Evolutionary conservation across 2,329 filamentous ascomycete species (phyloP).

Genomic region (Cucurbitaria berberidis): DNA sequence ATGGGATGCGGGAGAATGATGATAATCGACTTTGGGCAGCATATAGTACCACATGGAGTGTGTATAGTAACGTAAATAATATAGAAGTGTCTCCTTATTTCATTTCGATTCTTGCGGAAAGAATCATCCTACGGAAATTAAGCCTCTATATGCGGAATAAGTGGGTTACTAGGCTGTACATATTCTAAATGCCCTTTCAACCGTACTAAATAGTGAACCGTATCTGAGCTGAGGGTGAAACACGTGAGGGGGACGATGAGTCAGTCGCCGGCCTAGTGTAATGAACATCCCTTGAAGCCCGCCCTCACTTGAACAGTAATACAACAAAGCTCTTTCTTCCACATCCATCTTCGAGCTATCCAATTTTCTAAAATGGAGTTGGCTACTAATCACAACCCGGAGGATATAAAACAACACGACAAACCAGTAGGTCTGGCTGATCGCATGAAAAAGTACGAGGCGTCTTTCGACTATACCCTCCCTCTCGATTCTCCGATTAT

Average conservation of each 20-base stretch:
- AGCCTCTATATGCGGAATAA: too few species aligned
- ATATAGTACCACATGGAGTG: neutral
- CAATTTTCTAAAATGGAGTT: neutral
- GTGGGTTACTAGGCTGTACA: too few species aligned
- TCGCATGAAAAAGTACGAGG: conserved; percentile 44
- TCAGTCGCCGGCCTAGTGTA: neutral
- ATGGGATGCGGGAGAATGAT: neutral
- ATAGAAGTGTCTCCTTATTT: neutral
- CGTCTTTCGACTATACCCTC: conserved; percentile 29
- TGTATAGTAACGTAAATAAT: neutral
- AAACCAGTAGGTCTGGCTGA: conserved; percentile 25
- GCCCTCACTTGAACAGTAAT: neutral
- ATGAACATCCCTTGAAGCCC: neutral
- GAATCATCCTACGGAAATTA: too few species aligned
- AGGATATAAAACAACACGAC: neutral
- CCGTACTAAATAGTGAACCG: too few species aligned
- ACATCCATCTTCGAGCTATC: neutral
- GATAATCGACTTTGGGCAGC: neutral
- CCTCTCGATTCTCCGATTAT: conserved; percentile 27
- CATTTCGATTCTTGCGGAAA: too few species aligned
- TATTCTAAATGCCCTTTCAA: too few species aligned
- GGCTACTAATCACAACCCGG: neutral
- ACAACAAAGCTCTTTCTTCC: neutral
- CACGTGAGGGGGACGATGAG: neutral
- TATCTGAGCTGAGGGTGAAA: neutral